phyloP scores from a whole-genome alignment of 1,139 yeast genomes.

The Yamadazyma sp. region DNA sequence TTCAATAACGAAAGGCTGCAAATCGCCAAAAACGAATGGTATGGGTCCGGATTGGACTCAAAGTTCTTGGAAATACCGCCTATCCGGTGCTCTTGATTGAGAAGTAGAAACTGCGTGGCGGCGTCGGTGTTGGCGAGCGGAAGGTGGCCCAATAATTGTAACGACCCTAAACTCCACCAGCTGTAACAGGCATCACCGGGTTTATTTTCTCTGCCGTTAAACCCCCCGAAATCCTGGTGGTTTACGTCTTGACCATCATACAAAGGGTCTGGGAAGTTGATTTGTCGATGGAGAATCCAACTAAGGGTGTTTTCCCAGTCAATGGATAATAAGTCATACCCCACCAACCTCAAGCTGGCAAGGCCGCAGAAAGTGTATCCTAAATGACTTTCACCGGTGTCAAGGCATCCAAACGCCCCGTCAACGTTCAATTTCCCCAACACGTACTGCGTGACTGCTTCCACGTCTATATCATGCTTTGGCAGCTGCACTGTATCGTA shows the following conservation, averaged over 20 bases:
- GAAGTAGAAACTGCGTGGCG: conserved; percentile 50
- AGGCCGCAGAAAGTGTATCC: conserved; percentile 89
- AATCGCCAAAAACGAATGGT: conserved; percentile 63
- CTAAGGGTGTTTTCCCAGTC: conserved; percentile 34
- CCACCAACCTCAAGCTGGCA: conserved; percentile 55
- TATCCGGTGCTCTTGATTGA: conserved; percentile 60
- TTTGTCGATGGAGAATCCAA: conserved; percentile 70
- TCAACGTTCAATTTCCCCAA: conserved; percentile 44
- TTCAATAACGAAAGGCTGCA: conserved; percentile 54
- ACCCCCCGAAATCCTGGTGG: conserved; percentile 66
- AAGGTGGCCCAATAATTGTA: conserved; percentile 39
- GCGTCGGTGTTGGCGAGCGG: conserved; percentile 36
- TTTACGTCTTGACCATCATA: conserved; percentile 29
- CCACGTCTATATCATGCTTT: conserved; percentile 43
- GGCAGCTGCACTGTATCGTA: conserved; percentile 26
- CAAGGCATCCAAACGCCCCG: conserved; percentile 60
- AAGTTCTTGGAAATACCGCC: conserved; percentile 85
- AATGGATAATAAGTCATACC: conserved; percentile 9
- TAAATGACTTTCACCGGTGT: conserved; percentile 70
- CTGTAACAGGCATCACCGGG: conserved; percentile 88
- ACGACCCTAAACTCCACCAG: conserved; percentile 79
- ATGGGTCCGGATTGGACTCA: conserved; percentile 65
- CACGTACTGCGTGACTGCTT: conserved; percentile 40
- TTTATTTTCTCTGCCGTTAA: conserved; percentile 87
- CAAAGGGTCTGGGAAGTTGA: conserved; percentile 31